A percentile compares a stretch with the other conserved stretches of the same genome.
Evolutionary conservation across 2,329 filamentous ascomycete genomes (phyloP).

Genomic region (Fusarium armeniacum): DNA sequence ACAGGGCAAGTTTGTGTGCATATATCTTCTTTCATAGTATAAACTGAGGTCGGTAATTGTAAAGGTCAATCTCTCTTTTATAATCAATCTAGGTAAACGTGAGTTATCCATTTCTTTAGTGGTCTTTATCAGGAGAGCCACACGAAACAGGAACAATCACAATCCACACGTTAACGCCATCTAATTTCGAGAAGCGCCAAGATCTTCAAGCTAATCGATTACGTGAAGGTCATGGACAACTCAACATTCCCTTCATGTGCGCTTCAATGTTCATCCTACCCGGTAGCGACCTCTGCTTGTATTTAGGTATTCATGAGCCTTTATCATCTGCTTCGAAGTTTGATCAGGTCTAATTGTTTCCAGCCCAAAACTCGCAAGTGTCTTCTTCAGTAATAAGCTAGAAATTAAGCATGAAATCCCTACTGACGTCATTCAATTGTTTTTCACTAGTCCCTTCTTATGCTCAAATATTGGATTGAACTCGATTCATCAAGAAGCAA

Average conservation of each 20-base stretch:
- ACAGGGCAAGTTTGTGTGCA: background rate
- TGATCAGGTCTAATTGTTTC: background rate
- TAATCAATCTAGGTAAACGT: background rate
- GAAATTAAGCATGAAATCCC: constrained; percentile 24
- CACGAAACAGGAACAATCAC: constrained; percentile 37
- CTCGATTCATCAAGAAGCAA: background rate
- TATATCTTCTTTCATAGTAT: background rate
- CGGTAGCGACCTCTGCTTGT: constrained; percentile 1
- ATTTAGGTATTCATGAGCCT: background rate
- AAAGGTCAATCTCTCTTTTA: background rate
- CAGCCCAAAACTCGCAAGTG: background rate
- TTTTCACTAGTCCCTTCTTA: background rate
- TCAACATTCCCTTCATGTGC: constrained; percentile 3
- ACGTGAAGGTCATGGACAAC: constrained; percentile 19
- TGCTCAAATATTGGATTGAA: background rate
- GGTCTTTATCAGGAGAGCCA: background rate
- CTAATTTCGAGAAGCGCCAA: constrained; percentile 38
- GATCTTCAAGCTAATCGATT: constrained; percentile 30
- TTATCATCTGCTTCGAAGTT: background rate
- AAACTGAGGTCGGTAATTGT: background rate
- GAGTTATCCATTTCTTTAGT: background rate
- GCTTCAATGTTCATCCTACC: background rate
- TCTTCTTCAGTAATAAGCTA: constrained; percentile 23
- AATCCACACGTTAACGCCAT: constrained; percentile 36
- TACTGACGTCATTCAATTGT: constrained; percentile 16